Conservation (phyloP, 495 filamentous ascomycete species). For the Durotheca rogersii region DNA sequence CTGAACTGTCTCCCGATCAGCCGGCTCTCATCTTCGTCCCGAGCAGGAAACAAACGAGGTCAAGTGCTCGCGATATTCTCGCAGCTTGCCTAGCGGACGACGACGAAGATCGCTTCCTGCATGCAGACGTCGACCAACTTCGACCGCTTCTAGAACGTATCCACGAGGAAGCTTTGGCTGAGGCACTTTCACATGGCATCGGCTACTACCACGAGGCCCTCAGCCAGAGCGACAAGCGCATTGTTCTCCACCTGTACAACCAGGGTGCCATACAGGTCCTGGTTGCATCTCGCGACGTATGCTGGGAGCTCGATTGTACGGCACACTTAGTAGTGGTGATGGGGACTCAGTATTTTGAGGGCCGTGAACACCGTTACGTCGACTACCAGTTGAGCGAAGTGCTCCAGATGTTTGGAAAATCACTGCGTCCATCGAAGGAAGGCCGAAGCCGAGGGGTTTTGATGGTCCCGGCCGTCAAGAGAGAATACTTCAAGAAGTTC, state of each 20-base stretch:
- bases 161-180: slow-evolving; percentile 81
- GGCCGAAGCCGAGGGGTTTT: slow-evolving; percentile 84
- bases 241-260: slow-evolving; percentile 86
- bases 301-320: slow-evolving; percentile 89
- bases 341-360: slow-evolving; percentile 99
- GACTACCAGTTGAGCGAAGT: slow-evolving; percentile 95
- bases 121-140: slow-evolving; percentile 77
- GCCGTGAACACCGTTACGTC: slow-evolving; percentile 93
- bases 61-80: slow-evolving; percentile 86
- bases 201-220: slow-evolving; percentile 97
- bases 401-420: slow-evolving; percentile 99
- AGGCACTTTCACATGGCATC: slow-evolving; percentile 92
- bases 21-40: slow-evolving; percentile 90
- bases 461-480: slow-evolving; percentile 91
- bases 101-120: slow-evolving; percentile 89
- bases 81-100: slow-evolving; percentile 82
- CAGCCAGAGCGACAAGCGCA: slow-evolving; percentile 82
- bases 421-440: slow-evolving; percentile 72
- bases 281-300: slow-evolving; percentile 89
- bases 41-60: slow-evolving; percentile 84
- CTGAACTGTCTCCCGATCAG: slow-evolving; percentile 82
- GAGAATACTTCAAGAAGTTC: slow-evolving; percentile 99
- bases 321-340: slow-evolving; percentile 93
- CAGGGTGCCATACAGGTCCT: slow-evolving; percentile 92
- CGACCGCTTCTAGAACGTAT: slow-evolving; percentile 76